Percentiles rank a stretch among this genome's conserved stretches.
These are phyloP conservation scores for Talaromyces atroroseus DNA, from an alignment of 2,329 filamentous ascomycete genomes.

Conservation along the genomic window DNA sequence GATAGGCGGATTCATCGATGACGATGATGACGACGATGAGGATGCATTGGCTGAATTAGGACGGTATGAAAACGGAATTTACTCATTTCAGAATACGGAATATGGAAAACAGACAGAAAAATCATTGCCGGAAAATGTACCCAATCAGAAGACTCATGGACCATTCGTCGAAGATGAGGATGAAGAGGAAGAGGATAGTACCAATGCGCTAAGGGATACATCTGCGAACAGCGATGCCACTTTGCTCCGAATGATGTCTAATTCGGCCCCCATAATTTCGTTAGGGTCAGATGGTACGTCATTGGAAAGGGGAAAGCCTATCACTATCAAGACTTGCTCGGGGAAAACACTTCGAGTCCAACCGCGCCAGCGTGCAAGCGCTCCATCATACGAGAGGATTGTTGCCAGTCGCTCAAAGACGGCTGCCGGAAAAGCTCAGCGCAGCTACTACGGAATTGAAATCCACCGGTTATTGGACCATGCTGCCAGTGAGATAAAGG, in stretches of 20 bases:
- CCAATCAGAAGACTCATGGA: neutral
- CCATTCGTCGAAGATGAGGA: slow-evolving; percentile 11
- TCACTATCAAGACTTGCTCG: slow-evolving; percentile 43
- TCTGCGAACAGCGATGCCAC: slow-evolving; percentile 27
- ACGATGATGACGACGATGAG: slow-evolving; percentile 9
- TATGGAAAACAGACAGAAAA: neutral
- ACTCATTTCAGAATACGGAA: neutral
- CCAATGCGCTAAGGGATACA: slow-evolving; percentile 25
- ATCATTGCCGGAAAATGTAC: neutral
- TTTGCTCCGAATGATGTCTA: slow-evolving; percentile 14
- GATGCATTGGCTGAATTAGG: slow-evolving; percentile 9
- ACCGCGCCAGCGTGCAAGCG: slow-evolving; percentile 30
- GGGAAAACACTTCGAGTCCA: slow-evolving; percentile 44
- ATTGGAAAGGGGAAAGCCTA: slow-evolving; percentile 9
- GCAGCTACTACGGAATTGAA: slow-evolving; percentile 83
- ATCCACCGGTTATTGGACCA: slow-evolving; percentile 77
- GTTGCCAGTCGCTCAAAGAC: slow-evolving; percentile 50
- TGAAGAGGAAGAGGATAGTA: slow-evolving; percentile 21
- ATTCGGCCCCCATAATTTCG: neutral
- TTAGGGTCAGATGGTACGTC: neutral
- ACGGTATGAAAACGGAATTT: neutral
- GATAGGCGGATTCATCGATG: slow-evolving; percentile 11
- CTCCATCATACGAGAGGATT: slow-evolving; percentile 48
- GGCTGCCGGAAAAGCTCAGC: slow-evolving; percentile 50
- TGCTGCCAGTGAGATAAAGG: slow-evolving; percentile 56